Percentiles rank a stretch among this genome's conserved stretches.
phyloP scores from a whole-genome alignment of 176 grass and related monocot genomes.

The Secale cereale region DNA sequence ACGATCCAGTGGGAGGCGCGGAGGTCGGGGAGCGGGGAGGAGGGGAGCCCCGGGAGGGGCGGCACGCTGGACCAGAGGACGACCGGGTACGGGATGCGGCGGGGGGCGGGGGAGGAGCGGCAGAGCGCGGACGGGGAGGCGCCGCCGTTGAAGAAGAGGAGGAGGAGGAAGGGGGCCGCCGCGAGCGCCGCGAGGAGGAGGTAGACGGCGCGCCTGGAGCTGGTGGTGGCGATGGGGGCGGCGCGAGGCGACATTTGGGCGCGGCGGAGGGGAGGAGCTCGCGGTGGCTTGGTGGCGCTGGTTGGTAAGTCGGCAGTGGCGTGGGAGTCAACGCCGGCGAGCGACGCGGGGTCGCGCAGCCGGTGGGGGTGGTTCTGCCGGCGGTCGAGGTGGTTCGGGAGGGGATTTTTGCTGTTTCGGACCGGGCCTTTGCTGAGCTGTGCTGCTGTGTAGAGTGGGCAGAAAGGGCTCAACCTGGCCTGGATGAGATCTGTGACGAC shows the following conservation, averaged over 20 bases:
- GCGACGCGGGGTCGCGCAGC: background rate
- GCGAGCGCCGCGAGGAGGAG: constrained; percentile 35
- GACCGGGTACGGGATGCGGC: constrained; percentile 53
- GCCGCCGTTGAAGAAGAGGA: constrained; percentile 22
- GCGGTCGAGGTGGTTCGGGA: background rate
- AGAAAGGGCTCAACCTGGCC: no score
- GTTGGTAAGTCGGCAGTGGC: background rate
- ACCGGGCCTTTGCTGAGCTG: background rate
- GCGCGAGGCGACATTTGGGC: constrained; percentile 19
- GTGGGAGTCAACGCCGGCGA: constrained; percentile 1
- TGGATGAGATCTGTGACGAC: no score
- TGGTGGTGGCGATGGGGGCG: background rate
- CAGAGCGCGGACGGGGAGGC: constrained; percentile 23
- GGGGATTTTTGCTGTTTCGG: background rate
- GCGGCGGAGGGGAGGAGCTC: background rate
- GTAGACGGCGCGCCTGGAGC: constrained; percentile 17
- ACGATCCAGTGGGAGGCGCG: constrained; percentile 74
- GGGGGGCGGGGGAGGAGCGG: background rate
- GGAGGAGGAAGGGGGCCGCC: constrained; percentile 19
- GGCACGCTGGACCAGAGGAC: constrained; percentile 64
- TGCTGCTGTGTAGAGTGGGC: background rate
- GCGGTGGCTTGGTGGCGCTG: background rate
- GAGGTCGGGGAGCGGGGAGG: constrained; percentile 47
- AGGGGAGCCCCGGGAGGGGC: constrained; percentile 33
- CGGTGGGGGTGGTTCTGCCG: background rate